Evolutionary conservation across 331 rosid species (phyloP).

Genomic region (Malus hybrid): DNA sequence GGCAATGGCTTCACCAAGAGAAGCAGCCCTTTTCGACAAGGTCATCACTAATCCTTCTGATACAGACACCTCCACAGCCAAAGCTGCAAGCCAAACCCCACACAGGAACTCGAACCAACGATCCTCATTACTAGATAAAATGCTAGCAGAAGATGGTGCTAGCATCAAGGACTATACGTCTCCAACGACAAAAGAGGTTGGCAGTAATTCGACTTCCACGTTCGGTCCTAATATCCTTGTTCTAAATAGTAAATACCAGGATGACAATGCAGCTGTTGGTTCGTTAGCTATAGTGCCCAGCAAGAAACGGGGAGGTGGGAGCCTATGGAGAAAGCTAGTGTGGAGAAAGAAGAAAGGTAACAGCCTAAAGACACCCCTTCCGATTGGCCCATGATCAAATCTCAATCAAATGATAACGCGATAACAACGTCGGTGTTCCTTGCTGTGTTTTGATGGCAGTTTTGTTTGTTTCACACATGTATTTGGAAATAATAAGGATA

Average conservation of each 20-base stretch:
- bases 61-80: conserved; percentile 6
- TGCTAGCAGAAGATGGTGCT: conserved; percentile 63
- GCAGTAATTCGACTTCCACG: conserved; percentile 21
- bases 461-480: conserved; percentile 19
- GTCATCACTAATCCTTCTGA: conserved; percentile 29
- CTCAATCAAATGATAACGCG: conserved; percentile 4
- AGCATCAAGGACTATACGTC: conserved; percentile 8
- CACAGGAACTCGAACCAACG: conserved; percentile 26
- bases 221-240: conserved; percentile 22
- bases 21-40: conserved; percentile 52
- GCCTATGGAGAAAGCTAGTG: conserved; percentile 55
- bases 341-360: conserved; percentile 63
- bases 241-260: conserved; percentile 30
- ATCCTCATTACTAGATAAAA: conserved; percentile 62
- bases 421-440: background rate
- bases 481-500: background rate
- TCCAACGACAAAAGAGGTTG: conserved; percentile 25
- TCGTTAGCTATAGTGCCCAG: conserved; percentile 60
- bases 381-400: conserved; percentile 28
- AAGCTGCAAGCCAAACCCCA: conserved; percentile 16
- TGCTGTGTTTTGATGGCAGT: background rate
- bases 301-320: conserved; percentile 40
- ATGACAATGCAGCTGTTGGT: conserved; percentile 23
- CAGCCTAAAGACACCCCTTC: conserved; percentile 33
- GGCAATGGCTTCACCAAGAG: conserved; percentile 68